Evolutionary conservation across 2,329 filamentous ascomycete species (phyloP).

Genomic region (Scedosporium dehoogii): DNA sequence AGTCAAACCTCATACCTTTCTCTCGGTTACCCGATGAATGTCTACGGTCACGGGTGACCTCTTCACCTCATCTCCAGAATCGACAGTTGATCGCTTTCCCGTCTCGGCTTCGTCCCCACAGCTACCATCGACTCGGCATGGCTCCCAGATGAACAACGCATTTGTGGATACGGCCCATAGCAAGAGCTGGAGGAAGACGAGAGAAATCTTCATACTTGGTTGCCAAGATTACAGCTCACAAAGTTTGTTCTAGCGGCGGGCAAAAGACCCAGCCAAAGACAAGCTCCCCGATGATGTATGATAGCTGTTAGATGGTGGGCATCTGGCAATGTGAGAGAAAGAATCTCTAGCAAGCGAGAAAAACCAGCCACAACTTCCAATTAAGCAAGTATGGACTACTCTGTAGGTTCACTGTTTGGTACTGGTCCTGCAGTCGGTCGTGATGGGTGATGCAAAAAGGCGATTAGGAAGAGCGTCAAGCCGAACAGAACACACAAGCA

Average conservation of each 20-base stretch:
- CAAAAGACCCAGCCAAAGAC: not conserved
- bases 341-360: constrained; percentile 8
- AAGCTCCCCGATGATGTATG: not conserved
- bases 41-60: not conserved
- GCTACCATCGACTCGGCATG: constrained; percentile 9
- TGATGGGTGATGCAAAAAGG: not conserved
- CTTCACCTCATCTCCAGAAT: constrained; percentile 1
- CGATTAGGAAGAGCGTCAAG: not conserved
- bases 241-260: not conserved
- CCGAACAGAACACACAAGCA: not conserved
- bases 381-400: not conserved
- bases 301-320: not conserved
- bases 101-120: constrained; percentile 1
- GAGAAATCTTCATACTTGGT: not conserved
- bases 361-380: constrained; percentile 2
- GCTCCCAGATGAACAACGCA: constrained; percentile 11
- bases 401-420: not conserved
- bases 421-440: not conserved
- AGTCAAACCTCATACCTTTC: not conserved
- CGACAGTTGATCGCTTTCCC: not conserved
- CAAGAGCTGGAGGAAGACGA: constrained; percentile 2
- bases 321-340: not conserved
- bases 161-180: constrained; percentile 5
- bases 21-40: not conserved
- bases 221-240: not conserved